Evolutionary conservation across 2,329 filamentous ascomycete genomes (phyloP).

Genomic region (Paramyrothecium sp.): DNA sequence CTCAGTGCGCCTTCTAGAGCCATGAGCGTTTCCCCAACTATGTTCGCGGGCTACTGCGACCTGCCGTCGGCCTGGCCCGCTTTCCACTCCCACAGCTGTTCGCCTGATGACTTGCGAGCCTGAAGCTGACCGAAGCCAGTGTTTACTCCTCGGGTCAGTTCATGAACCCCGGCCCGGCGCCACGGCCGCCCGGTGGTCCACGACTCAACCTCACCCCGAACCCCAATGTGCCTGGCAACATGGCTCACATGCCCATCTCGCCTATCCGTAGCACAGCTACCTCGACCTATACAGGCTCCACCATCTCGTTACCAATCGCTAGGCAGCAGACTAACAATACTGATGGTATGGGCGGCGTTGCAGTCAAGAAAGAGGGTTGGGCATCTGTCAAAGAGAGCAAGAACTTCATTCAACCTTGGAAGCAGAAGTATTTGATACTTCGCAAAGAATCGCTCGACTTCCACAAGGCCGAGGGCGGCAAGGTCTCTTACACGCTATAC

Average conservation of each 20-base stretch:
- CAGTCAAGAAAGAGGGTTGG: conserved; percentile 78
- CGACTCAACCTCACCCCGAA: conserved; percentile 78
- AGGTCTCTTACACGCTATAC: conserved; percentile 80
- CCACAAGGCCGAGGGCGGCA: conserved; percentile 85
- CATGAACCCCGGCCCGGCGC: conserved; percentile 96
- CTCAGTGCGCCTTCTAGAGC: neutral
- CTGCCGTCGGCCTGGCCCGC: neutral
- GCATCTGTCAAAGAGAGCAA: conserved; percentile 88
- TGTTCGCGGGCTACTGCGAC: conserved; percentile 3
- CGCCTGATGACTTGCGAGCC: neutral
- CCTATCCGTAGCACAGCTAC: conserved; percentile 65
- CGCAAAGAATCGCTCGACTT: conserved; percentile 94
- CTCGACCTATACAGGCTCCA: conserved; percentile 68
- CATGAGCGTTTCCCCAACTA: neutral
- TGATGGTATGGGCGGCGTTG: conserved; percentile 65
- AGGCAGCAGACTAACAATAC: conserved; percentile 60
- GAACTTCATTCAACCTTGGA: conserved; percentile 82
- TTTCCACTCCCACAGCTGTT: neutral
- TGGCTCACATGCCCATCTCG: conserved; percentile 75
- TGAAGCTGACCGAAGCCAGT: conserved; percentile 29
- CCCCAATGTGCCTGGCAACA: conserved; percentile 72
- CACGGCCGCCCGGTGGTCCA: conserved; percentile 82
- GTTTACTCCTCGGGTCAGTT: conserved; percentile 67
- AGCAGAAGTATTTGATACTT: conserved; percentile 86
- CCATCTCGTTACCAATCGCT: conserved; percentile 69